Evolutionary conservation across 1,284 basidiomycete species (phyloP), one percentile per base, ranked within the genome.

Genomic region (Phaffia rhodozyma): DNA sequence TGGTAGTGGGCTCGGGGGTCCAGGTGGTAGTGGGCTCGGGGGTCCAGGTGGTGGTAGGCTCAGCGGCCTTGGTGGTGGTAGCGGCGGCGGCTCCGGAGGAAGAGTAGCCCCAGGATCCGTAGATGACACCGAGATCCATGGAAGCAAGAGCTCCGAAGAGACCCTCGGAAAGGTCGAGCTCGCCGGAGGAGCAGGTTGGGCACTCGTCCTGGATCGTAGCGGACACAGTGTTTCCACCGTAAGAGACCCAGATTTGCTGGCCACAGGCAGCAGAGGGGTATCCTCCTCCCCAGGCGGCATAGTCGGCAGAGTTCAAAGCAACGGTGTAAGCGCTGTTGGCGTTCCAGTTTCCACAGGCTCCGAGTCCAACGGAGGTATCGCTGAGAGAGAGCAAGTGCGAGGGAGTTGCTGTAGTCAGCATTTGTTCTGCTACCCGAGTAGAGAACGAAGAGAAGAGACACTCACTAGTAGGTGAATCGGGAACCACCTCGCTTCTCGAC

Each of bases 101-200:
- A 34, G 32, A 43, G 53, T 51, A 60, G 38, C 29, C 34, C 58
- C 58, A 60, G 20, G 29, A 50, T 60, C 58, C 58, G 60, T 43
- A 61, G 60, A 63, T 54, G 38, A 63, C 62, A 23, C 62, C 62
- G 18, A 50, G 27, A 23, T 21, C 23, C 38, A 52, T 32, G 57
- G 52, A 32, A 30, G 62, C 62, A 47, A 63, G 52, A 38, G 56
- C 57, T 16, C 23, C 48, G 78, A 96, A 96, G 54, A 96, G 82
- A 61, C 84, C 80, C 21, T 75, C 73, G 29, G 87, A 86, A 66
- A 93, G 79, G 78, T 96, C 91, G 63, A 94, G 82, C 51, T 82
- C 87, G 50, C 81, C 83, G 54, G 74, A 80, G 1, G 63, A 62
- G 65, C 75, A 75, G 13, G 69, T 66, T 2, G 75, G 74, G 67